phyloP scores from a whole-genome alignment of 2,329 filamentous ascomycete species.

The Penicillium brevicompactum region DNA sequence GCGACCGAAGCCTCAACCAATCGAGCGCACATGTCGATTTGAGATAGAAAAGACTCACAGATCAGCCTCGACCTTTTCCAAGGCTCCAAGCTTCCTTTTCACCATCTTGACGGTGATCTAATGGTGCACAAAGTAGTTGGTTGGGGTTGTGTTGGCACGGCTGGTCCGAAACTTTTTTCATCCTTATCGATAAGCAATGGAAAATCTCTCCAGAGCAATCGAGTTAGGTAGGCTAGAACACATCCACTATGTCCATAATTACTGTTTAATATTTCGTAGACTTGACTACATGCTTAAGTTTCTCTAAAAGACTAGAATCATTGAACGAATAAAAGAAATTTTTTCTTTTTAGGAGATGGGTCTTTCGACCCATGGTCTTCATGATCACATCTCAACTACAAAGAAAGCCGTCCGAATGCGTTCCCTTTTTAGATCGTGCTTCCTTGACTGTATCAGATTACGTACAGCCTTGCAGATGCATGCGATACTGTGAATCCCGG shows the following conservation, averaged over 20 bases:
- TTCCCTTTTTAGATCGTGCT: slow-evolving; percentile 41
- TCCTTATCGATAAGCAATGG: slow-evolving; percentile 38
- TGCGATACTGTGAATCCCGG: slow-evolving; percentile 44
- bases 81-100: slow-evolving; percentile 85
- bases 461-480: slow-evolving; percentile 45
- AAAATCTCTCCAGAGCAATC: slow-evolving; percentile 10
- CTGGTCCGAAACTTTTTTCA: slow-evolving; percentile 33
- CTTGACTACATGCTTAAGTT: not conserved
- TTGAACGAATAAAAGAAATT: slow-evolving; percentile 22
- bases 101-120: slow-evolving; percentile 57
- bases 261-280: not conserved
- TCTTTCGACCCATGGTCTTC: slow-evolving; percentile 35
- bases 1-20: slow-evolving; percentile 15
- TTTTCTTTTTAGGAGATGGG: slow-evolving; percentile 30
- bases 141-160: slow-evolving; percentile 48
- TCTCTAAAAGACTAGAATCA: not conserved
- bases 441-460: slow-evolving; percentile 40
- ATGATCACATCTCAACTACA: slow-evolving; percentile 47
- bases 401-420: slow-evolving; percentile 43
- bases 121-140: slow-evolving; percentile 9
- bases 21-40: slow-evolving; percentile 6
- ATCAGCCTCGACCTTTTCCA: slow-evolving; percentile 94
- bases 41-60: slow-evolving; percentile 55
- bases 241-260: not conserved
- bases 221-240: slow-evolving; percentile 4